Conservation (phyloP, 1,284 basidiomycete species). For the Fomitopsis schrenkii region DNA sequence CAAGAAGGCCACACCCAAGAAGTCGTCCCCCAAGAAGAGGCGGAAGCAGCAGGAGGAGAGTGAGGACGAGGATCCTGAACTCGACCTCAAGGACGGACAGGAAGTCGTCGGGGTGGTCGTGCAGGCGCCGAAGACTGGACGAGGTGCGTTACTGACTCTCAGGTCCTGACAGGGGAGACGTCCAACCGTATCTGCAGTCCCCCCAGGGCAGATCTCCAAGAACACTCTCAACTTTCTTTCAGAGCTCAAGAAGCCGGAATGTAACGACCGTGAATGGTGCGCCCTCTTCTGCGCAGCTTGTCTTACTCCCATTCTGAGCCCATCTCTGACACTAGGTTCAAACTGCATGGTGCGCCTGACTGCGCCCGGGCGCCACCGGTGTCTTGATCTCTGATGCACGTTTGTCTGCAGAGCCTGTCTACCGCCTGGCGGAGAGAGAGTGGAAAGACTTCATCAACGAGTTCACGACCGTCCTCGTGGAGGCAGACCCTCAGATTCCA, state of each 20-base stretch:
- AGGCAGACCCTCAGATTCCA: constrained; percentile 78
- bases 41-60: constrained; percentile 24
- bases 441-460: constrained; percentile 81
- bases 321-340: constrained; percentile 51
- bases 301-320: not conserved
- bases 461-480: constrained; percentile 62
- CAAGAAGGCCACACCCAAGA: constrained; percentile 18
- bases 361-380: not conserved
- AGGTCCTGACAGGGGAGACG: not conserved
- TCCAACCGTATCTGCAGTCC: constrained; percentile 44
- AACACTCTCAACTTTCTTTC: constrained; percentile 80
- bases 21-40: constrained; percentile 23
- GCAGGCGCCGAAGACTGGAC: constrained; percentile 75
- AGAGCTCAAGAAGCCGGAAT: constrained; percentile 67
- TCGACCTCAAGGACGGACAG: constrained; percentile 61
- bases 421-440: constrained; percentile 79
- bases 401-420: constrained; percentile 64
- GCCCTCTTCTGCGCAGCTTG: constrained; percentile 14
- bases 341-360: constrained; percentile 52
- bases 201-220: constrained; percentile 80
- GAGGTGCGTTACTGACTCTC: constrained; percentile 44
- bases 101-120: constrained; percentile 67
- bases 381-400: not conserved
- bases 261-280: constrained; percentile 87
- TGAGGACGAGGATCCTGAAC: constrained; percentile 32